These are phyloP conservation scores for Linum trigynum DNA, from an alignment of 345 rosid genomes.

Conservation along the genomic window DNA sequence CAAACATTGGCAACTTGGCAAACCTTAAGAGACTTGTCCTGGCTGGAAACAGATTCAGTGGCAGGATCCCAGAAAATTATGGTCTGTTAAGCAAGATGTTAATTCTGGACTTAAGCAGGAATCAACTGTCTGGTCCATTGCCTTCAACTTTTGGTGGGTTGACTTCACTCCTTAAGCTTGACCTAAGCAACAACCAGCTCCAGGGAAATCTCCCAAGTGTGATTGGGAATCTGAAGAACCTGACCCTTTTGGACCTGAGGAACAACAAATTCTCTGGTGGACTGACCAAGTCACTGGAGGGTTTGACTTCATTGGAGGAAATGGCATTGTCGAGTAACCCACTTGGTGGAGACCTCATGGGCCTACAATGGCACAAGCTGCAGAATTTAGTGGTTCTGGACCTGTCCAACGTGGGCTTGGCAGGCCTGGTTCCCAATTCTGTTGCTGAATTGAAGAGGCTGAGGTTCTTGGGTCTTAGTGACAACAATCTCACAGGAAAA, in stretches of 20 bases:
- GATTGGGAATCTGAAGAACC: conserved; percentile 42
- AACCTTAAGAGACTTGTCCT: conserved; percentile 61
- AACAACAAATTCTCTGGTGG: conserved; percentile 70
- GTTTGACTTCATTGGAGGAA: conserved; percentile 55
- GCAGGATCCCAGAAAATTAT: conserved; percentile 46
- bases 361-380: conserved; percentile 45
- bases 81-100: conserved; percentile 43
- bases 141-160: conserved; percentile 47
- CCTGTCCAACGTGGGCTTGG: conserved; percentile 44
- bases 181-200: conserved; percentile 60
- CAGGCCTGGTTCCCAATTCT: conserved; percentile 57
- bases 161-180: conserved; percentile 69
- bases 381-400: conserved; percentile 54
- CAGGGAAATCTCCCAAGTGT: conserved; percentile 43
- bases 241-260: conserved; percentile 71
- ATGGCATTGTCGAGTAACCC: conserved; percentile 55
- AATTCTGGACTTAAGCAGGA: conserved; percentile 72
- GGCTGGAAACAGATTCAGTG: conserved; percentile 51
- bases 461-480: conserved; percentile 65
- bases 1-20: conserved; percentile 38
- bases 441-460: conserved; percentile 50
- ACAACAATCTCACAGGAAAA: conserved; percentile 58
- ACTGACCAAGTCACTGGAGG: conserved; percentile 40
- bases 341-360: conserved; percentile 42
- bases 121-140: conserved; percentile 53